Base-by-base conservation (phyloP, 2,329 filamentous ascomycete genomes). In the Didymella pomorum region DNA sequence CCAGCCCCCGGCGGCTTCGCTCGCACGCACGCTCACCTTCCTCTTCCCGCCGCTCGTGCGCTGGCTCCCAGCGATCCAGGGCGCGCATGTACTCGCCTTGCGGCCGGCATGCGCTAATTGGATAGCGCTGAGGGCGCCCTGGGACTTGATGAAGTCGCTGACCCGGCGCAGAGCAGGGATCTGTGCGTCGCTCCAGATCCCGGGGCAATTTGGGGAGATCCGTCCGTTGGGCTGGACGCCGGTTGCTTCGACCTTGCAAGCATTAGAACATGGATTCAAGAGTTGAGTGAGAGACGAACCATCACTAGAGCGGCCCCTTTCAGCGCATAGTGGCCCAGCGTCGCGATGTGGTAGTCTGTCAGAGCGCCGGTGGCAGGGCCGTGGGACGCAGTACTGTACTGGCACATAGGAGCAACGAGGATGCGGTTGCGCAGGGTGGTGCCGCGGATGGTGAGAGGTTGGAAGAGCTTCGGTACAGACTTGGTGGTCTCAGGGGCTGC, bases 391-490 rank as follows among this genome's bases (percentile, higher is more conserved):
- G 69, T 73, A 45, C 62, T 68, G 63, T 72, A 78, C 52, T 76
- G 73, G 62, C 76, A 78, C 75, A 78, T 76, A n/a, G 75, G 76
- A 0, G 74, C 71, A 10, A 78, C 74, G 4, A 75, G 51, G 53
- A 78, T 75, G 56, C 76, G 71, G 61, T 78, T 78, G 35, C 70
- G 68, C 25, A 77, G 68, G 1, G 72, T 77, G 3, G 66, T 68
- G 29, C 64, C 64, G 41, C 76, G 70, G 50, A 77, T 77, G n/a
- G 66, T 71, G 25, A 78, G 69, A 5, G 76, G 72, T 11, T 56
- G 74, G 61, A 78, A 77, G 42, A 78, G 70, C 1, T 68, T 76
- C 0, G 75, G 74, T 3, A 64, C 57, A 8, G 0, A 21, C 31
- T 35, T 63, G 60, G 35, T 58, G 54, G 33, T 58, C 60, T 12